Percentiles rank a stretch among this genome's conserved stretches.
Evolutionary conservation across 2,329 filamentous ascomycete genomes (phyloP).

Genomic region (Alternaria ventricosa): DNA sequence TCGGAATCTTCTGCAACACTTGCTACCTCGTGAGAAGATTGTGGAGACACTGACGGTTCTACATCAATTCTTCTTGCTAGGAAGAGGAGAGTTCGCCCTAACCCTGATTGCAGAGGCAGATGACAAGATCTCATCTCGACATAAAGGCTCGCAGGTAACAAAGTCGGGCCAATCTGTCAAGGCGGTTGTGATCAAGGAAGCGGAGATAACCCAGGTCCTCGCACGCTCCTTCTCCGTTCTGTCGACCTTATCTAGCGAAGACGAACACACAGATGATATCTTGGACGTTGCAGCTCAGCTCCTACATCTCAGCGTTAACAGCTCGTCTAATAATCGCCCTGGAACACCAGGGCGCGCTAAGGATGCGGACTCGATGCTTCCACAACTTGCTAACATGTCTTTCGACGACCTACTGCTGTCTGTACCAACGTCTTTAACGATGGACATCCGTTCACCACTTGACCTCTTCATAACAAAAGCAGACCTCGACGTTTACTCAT

Average conservation of each 20-base stretch:
- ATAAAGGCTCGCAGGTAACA: slow-evolving; percentile 56
- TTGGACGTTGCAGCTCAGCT: slow-evolving; percentile 83
- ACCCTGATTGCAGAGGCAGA: slow-evolving; percentile 86
- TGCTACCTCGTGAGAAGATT: slow-evolving; percentile 79
- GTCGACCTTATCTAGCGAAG: slow-evolving; percentile 76
- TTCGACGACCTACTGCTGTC: slow-evolving; percentile 87
- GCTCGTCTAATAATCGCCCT: slow-evolving; percentile 45
- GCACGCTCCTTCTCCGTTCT: slow-evolving; percentile 80
- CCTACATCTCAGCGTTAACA: slow-evolving; percentile 70
- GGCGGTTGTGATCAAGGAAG: slow-evolving; percentile 79
- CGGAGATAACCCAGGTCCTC: slow-evolving; percentile 80
- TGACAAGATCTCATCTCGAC: slow-evolving; percentile 75
- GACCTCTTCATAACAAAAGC: slow-evolving; percentile 83
- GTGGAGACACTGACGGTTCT: slow-evolving; percentile 78
- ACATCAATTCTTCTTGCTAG: slow-evolving; percentile 85
- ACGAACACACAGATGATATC: slow-evolving; percentile 75
- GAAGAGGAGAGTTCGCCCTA: slow-evolving; percentile 89
- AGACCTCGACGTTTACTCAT: slow-evolving; percentile 80
- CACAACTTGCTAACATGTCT: slow-evolving; percentile 54
- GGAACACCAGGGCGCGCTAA: slow-evolving; percentile 51
- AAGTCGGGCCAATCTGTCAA: slow-evolving; percentile 60
- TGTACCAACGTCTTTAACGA: slow-evolving; percentile 71
- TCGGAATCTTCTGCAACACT: slow-evolving; percentile 79
- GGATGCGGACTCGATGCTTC: slow-evolving; percentile 37
- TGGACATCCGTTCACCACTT: slow-evolving; percentile 78